Evolutionary conservation across 2,329 filamentous ascomycete species (phyloP), one percentile per base, ranked within the genome.

Genomic region (Thermoascus crustaceus): DNA sequence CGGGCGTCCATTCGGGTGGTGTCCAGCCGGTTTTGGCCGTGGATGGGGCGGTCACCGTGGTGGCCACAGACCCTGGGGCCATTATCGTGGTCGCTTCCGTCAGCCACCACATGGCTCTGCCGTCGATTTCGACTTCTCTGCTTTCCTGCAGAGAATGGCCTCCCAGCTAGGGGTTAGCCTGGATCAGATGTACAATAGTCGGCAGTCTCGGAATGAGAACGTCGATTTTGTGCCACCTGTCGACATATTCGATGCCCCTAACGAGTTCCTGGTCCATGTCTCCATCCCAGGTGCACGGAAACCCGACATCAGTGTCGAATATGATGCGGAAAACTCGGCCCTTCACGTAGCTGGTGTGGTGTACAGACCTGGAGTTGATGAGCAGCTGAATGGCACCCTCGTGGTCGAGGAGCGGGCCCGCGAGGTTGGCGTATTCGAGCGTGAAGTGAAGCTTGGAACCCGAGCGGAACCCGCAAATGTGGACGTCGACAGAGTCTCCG

Each of bases 211-310:
- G 33, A 24, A 40, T 8, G 44, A 49, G 4, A 50, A 53, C 3
- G 43, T 50, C 11, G 61, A 64, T 43, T 66, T 66, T 39, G 47
- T 52, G 8, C 63, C 61, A 14, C 44, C 46, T 9, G 55, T 53
- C 20, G 85, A 93, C 55, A 64, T 88, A 44, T 91, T 89, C 67
- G 75, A 81, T 55, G 82, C 79, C 4, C 61, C 75, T 5, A 61
- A 65, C 20, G 61, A 75, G 9, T 87, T 78, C 55, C 66, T 86
- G 27, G 63, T 91, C 6, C 84, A 91, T 57, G 53, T 77, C 31
- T 80, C 83, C 1, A 70, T 93, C 0, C 83, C 86, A 0, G 85
- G 85, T 17, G 84, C 80, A 2, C 80, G 80, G 63, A 88, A 87
- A 61, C 74, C 85, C 49, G 83, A 91, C 50, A 67, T 91, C 4